Evolutionary conservation across 257 asterid species (phyloP), one percentile per base, ranked within the genome.

Genomic region (Nicotiana attenuata): DNA sequence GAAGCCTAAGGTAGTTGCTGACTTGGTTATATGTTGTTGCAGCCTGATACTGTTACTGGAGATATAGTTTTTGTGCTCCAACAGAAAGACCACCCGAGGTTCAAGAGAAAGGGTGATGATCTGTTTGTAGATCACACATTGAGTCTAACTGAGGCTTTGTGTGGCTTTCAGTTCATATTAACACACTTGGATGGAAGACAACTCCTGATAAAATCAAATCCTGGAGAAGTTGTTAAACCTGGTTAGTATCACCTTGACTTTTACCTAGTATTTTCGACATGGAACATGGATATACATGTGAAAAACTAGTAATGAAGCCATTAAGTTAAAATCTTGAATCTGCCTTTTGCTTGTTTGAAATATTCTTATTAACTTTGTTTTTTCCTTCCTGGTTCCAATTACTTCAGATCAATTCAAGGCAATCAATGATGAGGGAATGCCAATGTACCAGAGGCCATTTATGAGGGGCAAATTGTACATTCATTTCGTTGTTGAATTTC

Each of bases 361-460:
- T 8, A 3, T 31, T 71, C 20, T 19, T 24, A 11, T 8, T 15
- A 3, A 24, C 14, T 16, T 53, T 61, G 81, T 3, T 24, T 33
- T 7, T 35, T 3, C 13, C 2, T 35, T 55, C 35, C 15, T 41
- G 47, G 20, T 10, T 19, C 28, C 26, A 9, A 59, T 3, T 17
- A 3, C 55, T 83, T 79, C 87, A 92, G 94, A 90, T 82, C 86
- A 89, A 31, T 92, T 71, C 86, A 91, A 92, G 87, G 94, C 92
- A 0, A 86, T 92, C 33, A 91, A 92, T 11, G 97, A 91, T 65
- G 97, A 92, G 84, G 97, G 97, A 16, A 92, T 91, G 97, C 93
- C 97, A 0, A 45, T 89, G 84, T 90, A 92, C 45, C 84, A 78
- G 81, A 91, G 94, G 83, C 87, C 97, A 10, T 91, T 92, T 85